Percentiles rank a stretch among this genome's conserved stretches.
phyloP scores from a whole-genome alignment of 2,329 filamentous ascomycete species.

The Hymenoscyphus fructigenus region DNA sequence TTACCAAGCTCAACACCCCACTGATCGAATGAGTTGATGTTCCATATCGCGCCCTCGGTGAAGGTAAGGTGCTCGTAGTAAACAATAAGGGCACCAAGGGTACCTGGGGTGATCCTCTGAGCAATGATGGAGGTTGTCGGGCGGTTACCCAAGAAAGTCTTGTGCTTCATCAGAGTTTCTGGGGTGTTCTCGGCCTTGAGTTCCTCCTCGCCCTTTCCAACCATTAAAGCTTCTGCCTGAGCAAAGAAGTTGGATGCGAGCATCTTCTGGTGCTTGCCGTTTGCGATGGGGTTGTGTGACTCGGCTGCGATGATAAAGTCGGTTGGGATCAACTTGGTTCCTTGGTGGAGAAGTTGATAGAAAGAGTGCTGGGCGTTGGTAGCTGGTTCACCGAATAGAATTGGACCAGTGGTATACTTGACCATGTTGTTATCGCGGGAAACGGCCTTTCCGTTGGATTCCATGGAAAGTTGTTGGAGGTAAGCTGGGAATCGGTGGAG shows the following conservation, averaged over 20 bases:
- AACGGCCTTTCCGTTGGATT: constrained; percentile 98
- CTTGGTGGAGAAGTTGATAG: constrained; percentile 99
- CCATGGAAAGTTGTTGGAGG: constrained; percentile 98
- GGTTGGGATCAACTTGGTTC: constrained; percentile 96
- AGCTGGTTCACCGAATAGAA: constrained; percentile 96
- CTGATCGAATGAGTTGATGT: constrained; percentile 99
- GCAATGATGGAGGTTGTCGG: constrained; percentile 92
- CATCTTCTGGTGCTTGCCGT: constrained; percentile 96
- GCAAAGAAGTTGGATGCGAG: constrained; percentile 90
- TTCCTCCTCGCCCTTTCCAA: constrained; percentile 80
- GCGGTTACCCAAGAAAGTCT: constrained; percentile 97
- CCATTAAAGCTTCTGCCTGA: constrained; percentile 86
- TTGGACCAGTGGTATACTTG: constrained; percentile 95
- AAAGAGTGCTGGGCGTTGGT: constrained; percentile 99
- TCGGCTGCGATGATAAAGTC: constrained; percentile 97
- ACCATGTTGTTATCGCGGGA: constrained; percentile 85
- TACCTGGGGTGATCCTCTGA: constrained; percentile 88
- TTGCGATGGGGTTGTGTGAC: constrained; percentile 92
- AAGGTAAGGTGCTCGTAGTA: constrained; percentile 99
- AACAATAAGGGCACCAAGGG: constrained; percentile 91
- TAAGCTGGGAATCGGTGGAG: constrained; percentile 98
- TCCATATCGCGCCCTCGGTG: constrained; percentile 96
- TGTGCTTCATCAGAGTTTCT: constrained; percentile 85
- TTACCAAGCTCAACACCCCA: constrained; percentile 99
- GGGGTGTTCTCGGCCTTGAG: constrained; percentile 73